These are phyloP conservation scores for Clavispora vitiphila DNA, from an alignment of 805 yeast genomes.

Conservation along the genomic window DNA sequence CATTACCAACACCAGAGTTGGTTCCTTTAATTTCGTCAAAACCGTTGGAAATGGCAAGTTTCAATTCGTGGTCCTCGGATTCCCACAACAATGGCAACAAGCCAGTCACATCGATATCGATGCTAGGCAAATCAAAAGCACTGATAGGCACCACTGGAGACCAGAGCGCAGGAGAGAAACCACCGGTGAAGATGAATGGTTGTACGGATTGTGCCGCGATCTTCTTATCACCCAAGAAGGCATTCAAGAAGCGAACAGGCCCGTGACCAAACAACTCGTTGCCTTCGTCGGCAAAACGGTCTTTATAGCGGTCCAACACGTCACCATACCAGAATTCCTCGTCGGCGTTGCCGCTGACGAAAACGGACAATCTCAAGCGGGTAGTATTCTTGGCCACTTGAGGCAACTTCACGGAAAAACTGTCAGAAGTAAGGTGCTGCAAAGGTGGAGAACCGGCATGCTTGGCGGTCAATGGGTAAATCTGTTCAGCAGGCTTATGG, in stretches of 20 bases:
- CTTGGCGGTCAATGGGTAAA: slow-evolving; percentile 32
- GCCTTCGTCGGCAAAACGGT: slow-evolving; percentile 27
- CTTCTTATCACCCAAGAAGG: slow-evolving; percentile 53
- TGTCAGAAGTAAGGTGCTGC: slow-evolving; percentile 40
- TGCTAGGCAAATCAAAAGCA: slow-evolving; percentile 69
- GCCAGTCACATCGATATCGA: slow-evolving; percentile 66
- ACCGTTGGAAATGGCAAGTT: slow-evolving; percentile 13
- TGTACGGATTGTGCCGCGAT: slow-evolving; percentile 63
- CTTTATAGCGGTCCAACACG: slow-evolving; percentile 43
- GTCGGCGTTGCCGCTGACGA: slow-evolving; percentile 68
- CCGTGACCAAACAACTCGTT: slow-evolving; percentile 54
- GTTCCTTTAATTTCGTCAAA: slow-evolving; percentile 12
- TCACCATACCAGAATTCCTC: slow-evolving; percentile 86
- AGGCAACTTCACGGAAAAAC: slow-evolving; percentile 38
- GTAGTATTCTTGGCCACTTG: slow-evolving; percentile 51
- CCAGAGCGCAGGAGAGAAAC: slow-evolving; percentile 78
- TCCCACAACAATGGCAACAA: slow-evolving; percentile 66
- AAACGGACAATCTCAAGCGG: slow-evolving; percentile 51
- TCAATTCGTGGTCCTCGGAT: slow-evolving; percentile 24
- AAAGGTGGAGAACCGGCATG: slow-evolving; percentile 35
- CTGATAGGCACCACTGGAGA: slow-evolving; percentile 68
- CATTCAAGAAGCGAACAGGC: slow-evolving; percentile 63
- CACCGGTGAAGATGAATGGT: slow-evolving; percentile 78
- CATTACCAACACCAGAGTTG: slow-evolving; percentile 34
- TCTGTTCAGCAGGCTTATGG: slow-evolving; percentile 33